phyloP scores from a whole-genome alignment of 257 asterid genomes.

The Solanum phureja region DNA sequence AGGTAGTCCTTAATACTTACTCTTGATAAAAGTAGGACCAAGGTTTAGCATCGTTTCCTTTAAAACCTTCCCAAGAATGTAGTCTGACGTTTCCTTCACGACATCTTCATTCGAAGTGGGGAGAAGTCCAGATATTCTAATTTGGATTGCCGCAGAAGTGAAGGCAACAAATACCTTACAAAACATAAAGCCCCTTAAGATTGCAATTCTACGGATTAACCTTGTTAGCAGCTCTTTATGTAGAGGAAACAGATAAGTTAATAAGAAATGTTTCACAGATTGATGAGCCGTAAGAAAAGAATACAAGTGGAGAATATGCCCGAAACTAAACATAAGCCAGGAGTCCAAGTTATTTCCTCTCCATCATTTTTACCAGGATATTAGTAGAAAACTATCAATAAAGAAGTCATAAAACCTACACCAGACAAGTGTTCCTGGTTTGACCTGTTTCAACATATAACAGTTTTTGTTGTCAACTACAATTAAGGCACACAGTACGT shows the following conservation, averaged over 20 bases:
- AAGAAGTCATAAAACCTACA: not conserved
- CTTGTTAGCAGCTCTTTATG: slow-evolving; percentile 1
- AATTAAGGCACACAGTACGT: not conserved
- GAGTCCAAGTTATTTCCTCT: not conserved
- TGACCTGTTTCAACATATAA: not conserved
- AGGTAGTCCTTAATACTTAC: slow-evolving; percentile 23
- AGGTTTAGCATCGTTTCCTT: slow-evolving; percentile 81
- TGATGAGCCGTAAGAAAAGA: not conserved
- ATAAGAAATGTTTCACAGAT: not conserved
- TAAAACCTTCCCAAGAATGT: slow-evolving; percentile 59
- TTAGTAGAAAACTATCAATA: not conserved
- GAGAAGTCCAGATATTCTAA: slow-evolving; percentile 46
- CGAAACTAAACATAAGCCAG: not conserved
- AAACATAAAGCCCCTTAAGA: slow-evolving; percentile 25
- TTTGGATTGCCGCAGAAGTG: slow-evolving; percentile 63
- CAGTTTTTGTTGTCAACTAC: not conserved
- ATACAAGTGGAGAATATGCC: not conserved
- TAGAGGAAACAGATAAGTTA: not conserved
- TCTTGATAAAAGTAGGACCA: slow-evolving; percentile 97
- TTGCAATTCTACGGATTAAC: slow-evolving; percentile 6
- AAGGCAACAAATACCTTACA: slow-evolving; percentile 80
- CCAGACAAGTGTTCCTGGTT: not conserved
- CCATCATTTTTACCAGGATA: not conserved
- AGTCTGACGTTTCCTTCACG: slow-evolving; percentile 33
- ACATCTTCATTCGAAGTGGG: slow-evolving; percentile 31